Percentiles rank a stretch among this genome's conserved stretches.
phyloP scores from a whole-genome alignment of 176 grass and related monocot genomes.

The Cenchrus purpureus region DNA sequence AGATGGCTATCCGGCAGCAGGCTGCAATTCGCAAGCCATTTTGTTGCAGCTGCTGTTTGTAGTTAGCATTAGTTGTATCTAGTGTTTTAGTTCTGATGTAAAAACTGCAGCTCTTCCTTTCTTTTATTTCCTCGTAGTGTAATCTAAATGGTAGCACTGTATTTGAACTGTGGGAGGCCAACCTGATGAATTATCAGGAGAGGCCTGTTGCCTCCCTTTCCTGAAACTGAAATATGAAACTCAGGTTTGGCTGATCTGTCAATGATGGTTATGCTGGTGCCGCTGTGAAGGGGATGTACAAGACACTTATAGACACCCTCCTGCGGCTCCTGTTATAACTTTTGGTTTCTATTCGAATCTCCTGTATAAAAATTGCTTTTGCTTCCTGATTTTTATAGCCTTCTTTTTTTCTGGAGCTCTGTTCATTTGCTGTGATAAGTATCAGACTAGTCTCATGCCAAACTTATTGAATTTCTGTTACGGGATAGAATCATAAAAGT shows the following conservation, averaged over 20 bases:
- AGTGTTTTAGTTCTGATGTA: constrained; percentile 28
- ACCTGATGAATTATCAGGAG: neutral
- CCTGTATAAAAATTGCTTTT: neutral
- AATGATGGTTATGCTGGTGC: neutral
- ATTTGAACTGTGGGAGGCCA: constrained; percentile 13
- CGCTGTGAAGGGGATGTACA: neutral
- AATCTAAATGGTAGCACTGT: constrained; percentile 32
- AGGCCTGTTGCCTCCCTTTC: neutral
- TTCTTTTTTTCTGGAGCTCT: neutral
- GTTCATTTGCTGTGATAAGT: constrained; percentile 13
- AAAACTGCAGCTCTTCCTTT: constrained; percentile 1
- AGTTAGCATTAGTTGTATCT: constrained; percentile 43
- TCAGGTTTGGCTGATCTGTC: neutral
- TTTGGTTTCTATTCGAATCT: neutral
- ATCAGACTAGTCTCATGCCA: constrained; percentile 15
- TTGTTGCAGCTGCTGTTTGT: constrained; percentile 31
- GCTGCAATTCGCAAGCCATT: neutral
- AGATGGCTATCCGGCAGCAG: neutral
- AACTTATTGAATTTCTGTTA: constrained; percentile 19
- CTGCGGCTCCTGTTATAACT: neutral
- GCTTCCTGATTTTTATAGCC: constrained; percentile 1
- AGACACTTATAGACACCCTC: neutral
- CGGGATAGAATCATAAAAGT: constrained; percentile 33
- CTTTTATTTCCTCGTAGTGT: neutral
- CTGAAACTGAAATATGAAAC: constrained; percentile 16